Percentiles rank a stretch among this genome's conserved stretches.
Evolutionary conservation across 768 basidiomycete species (phyloP).

Genomic region (Melanogaster broomeanus): DNA sequence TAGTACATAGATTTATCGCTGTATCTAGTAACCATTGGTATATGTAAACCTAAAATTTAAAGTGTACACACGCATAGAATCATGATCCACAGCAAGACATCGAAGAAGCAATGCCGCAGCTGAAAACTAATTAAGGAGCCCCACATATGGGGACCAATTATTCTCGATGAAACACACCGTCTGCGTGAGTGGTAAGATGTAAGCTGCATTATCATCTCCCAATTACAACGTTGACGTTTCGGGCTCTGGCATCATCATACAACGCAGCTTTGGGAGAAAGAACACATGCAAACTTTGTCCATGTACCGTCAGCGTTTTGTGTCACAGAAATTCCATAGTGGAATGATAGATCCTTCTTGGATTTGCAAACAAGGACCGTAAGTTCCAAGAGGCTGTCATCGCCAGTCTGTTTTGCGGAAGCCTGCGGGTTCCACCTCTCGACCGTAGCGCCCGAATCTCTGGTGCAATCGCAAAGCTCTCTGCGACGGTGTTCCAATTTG

Average conservation of each 20-base stretch:
- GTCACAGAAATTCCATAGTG: constrained; percentile 10
- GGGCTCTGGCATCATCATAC: not conserved
- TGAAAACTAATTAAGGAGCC: too few species aligned
- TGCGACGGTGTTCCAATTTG: not conserved
- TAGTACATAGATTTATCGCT: too few species aligned
- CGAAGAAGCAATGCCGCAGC: too few species aligned
- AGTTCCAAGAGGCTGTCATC: constrained; percentile 7
- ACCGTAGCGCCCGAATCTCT: not conserved
- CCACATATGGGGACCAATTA: too few species aligned
- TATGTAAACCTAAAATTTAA: too few species aligned
- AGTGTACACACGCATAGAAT: too few species aligned
- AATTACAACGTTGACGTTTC: constrained; percentile 1
- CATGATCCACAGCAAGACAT: too few species aligned
- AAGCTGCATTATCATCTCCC: not conserved
- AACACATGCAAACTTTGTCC: constrained; percentile 10
- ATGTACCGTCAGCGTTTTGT: not conserved
- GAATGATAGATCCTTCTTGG: constrained; percentile 5
- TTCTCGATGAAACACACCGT: too few species aligned
- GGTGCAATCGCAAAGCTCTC: not conserved
- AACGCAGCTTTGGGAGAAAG: constrained; percentile 7
- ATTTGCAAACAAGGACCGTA: constrained; percentile 7
- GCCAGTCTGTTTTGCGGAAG: constrained; percentile 8
- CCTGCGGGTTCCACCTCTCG: not conserved
- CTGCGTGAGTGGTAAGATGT: too few species aligned
- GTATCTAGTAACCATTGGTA: too few species aligned